phyloP scores from a whole-genome alignment of 2,329 filamentous ascomycete species.

The Arthroderma sp. region DNA sequence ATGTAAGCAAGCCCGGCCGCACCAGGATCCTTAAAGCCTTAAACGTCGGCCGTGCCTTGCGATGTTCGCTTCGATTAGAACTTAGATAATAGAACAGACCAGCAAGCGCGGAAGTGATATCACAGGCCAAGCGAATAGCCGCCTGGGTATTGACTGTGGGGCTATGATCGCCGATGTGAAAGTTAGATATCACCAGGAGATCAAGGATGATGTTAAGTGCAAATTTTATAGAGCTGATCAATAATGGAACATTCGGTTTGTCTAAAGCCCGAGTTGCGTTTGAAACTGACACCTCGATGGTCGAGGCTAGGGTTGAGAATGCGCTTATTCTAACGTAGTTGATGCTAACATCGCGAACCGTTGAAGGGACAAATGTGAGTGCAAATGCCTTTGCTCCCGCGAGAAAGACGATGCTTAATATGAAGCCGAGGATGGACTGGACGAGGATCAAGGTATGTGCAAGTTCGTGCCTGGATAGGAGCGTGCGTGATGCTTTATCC shows the following conservation, averaged over 20 bases:
- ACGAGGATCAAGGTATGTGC: slow-evolving; percentile 45
- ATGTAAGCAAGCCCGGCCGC: slow-evolving; percentile 46
- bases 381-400: slow-evolving; percentile 44
- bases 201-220: slow-evolving; percentile 54
- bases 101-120: slow-evolving; percentile 40
- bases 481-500: slow-evolving; percentile 43
- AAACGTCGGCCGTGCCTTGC: slow-evolving; percentile 25
- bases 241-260: slow-evolving; percentile 53
- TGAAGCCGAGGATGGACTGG: slow-evolving; percentile 43
- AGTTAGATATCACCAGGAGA: slow-evolving; percentile 51
- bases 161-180: slow-evolving; percentile 42
- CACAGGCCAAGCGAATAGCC: slow-evolving; percentile 48
- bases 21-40: slow-evolving; percentile 38
- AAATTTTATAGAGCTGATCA: slow-evolving; percentile 53
- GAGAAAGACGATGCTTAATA: slow-evolving; percentile 49
- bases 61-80: slow-evolving; percentile 21
- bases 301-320: slow-evolving; percentile 48
- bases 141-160: slow-evolving; percentile 55
- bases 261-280: slow-evolving; percentile 53
- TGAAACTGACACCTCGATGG: slow-evolving; percentile 50
- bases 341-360: slow-evolving; percentile 44
- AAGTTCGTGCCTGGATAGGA: slow-evolving; percentile 42
- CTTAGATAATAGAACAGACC: slow-evolving; percentile 50
- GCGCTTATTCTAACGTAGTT: slow-evolving; percentile 53
- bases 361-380: slow-evolving; percentile 47